These are phyloP conservation scores for Ampelomyces quisqualis DNA, from an alignment of 2,329 filamentous ascomycete genomes.

Conservation along the genomic window DNA sequence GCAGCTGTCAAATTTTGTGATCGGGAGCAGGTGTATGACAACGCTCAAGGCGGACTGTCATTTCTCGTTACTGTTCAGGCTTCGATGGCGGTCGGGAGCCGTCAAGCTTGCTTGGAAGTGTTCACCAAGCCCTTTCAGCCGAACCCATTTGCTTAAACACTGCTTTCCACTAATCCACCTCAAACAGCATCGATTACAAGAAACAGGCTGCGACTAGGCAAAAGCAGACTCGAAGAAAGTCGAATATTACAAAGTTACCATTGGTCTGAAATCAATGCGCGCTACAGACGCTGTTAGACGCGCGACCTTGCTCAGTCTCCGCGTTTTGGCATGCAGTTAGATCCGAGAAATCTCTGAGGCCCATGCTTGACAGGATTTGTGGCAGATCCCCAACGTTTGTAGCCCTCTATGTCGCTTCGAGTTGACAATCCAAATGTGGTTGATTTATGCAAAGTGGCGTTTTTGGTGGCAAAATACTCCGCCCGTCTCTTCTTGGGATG, in stretches of 20 bases:
- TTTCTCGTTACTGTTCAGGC: conserved; percentile 12
- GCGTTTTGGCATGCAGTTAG: conserved; percentile 11
- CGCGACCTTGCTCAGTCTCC: conserved; percentile 4
- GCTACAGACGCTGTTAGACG: conserved; percentile 11
- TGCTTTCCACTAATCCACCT: conserved; percentile 1
- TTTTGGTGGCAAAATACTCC: conserved; percentile 24
- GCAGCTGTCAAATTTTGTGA: neutral
- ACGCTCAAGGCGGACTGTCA: neutral
- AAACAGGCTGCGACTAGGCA: conserved; percentile 16
- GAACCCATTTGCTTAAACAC: neutral
- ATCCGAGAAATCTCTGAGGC: conserved; percentile 1
- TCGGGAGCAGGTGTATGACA: neutral
- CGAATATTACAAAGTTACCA: conserved; percentile 23
- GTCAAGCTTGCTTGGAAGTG: neutral
- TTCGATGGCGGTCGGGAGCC: neutral
- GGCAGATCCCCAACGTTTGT: conserved; percentile 15
- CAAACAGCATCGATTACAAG: conserved; percentile 19
- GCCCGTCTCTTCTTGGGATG: conserved; percentile 23
- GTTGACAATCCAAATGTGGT: neutral
- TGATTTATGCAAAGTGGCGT: conserved; percentile 9
- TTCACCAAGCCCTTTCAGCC: too few relatives aligned
- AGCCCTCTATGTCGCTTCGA: conserved; percentile 8
- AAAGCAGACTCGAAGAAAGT: conserved; percentile 12
- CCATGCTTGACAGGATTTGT: conserved; percentile 21
- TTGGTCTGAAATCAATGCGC: conserved; percentile 15